Evolutionary conservation across 495 filamentous ascomycete species (phyloP).

Genomic region (Neurospora tetrasperma): DNA sequence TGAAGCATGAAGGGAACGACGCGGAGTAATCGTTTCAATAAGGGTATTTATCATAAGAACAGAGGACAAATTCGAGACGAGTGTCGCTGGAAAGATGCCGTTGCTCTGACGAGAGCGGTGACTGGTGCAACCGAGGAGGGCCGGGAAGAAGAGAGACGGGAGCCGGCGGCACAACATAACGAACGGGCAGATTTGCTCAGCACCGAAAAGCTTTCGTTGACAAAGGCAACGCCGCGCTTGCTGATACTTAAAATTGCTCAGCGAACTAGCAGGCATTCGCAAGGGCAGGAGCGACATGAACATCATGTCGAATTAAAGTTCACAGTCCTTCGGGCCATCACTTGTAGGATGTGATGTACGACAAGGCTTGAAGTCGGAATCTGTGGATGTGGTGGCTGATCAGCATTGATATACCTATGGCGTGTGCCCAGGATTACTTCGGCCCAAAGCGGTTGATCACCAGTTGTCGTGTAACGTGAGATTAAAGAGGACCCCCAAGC

Average conservation of each 20-base stretch:
- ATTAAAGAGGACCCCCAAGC: background rate
- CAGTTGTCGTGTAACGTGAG: background rate
- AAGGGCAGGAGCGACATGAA: background rate
- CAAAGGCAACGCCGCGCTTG: background rate
- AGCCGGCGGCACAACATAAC: background rate
- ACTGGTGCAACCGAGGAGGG: background rate
- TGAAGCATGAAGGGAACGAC: background rate
- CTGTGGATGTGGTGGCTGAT: background rate
- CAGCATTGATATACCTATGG: background rate
- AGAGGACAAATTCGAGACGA: background rate
- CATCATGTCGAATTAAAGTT: background rate
- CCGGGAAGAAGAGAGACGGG: background rate
- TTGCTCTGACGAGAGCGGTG: background rate
- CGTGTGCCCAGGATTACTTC: background rate
- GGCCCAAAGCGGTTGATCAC: background rate
- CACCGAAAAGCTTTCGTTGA: background rate
- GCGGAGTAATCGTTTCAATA: background rate
- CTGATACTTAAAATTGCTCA: background rate
- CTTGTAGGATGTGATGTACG: background rate
- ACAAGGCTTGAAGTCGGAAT: background rate
- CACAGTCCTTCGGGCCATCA: background rate
- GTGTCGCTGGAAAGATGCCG: background rate
- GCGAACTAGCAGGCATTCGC: background rate
- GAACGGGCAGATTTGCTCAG: background rate
- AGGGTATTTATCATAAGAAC: background rate